A percentile compares a stretch with the other conserved stretches of the same genome.
phyloP scores from a whole-genome alignment of 1,284 basidiomycete species.

The Bondarzewia mesenterica region DNA sequence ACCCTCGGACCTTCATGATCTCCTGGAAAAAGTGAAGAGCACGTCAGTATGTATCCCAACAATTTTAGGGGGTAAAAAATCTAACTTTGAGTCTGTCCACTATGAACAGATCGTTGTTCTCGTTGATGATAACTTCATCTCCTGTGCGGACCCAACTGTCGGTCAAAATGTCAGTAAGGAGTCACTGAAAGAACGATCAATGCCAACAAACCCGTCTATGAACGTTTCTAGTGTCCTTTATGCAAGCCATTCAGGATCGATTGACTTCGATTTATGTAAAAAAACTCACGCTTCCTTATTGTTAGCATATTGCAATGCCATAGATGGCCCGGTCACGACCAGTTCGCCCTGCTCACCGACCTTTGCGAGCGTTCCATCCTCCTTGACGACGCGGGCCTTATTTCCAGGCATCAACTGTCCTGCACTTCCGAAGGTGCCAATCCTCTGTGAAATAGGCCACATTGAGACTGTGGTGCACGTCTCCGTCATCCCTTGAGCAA shows the following conservation, averaged over 20 bases:
- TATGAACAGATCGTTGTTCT: slow-evolving; percentile 32
- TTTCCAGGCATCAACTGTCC: slow-evolving; percentile 32
- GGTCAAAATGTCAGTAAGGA: slow-evolving; percentile 1
- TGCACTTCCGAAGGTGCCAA: slow-evolving; percentile 26
- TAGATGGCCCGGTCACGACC: slow-evolving; percentile 31
- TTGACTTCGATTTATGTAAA: too few relatives aligned
- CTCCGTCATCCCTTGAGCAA: slow-evolving; percentile 31
- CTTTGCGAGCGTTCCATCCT: slow-evolving; percentile 30
- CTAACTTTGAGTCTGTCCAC: slow-evolving; percentile 35
- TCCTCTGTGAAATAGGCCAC: slow-evolving; percentile 16
- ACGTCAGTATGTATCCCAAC: too few relatives aligned
- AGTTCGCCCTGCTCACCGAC: slow-evolving; percentile 35
- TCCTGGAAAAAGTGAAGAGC: slow-evolving; percentile 27
- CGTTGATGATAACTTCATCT: slow-evolving; percentile 33
- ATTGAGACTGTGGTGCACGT: slow-evolving; percentile 39
- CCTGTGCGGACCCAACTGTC: slow-evolving; percentile 38
- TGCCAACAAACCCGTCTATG: slow-evolving; percentile 23
- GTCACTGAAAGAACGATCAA: neutral
- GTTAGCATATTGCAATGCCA: slow-evolving; percentile 33
- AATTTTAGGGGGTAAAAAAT: neutral
- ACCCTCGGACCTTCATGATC: slow-evolving; percentile 59
- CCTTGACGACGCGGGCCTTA: slow-evolving; percentile 28
- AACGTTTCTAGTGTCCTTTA: slow-evolving; percentile 34
- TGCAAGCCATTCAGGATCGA: neutral
- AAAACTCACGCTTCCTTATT: slow-evolving; percentile 35